Evolutionary conservation across 2,329 filamentous ascomycete species (phyloP).

Genomic region (Blumeriella jaapii): DNA sequence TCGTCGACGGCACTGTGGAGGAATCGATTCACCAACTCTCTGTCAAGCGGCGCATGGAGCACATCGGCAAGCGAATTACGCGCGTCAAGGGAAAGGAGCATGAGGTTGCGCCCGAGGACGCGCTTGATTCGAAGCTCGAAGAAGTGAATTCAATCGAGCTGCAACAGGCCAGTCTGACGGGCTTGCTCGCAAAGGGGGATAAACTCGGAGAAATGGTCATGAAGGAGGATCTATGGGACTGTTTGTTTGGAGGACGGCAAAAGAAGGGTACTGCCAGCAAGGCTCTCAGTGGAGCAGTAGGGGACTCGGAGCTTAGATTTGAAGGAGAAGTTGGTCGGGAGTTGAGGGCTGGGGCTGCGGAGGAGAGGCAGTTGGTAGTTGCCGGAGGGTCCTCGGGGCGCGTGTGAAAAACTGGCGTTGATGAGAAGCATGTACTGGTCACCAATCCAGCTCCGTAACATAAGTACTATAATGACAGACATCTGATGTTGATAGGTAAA

Average conservation of each 20-base stretch:
- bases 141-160: conserved; percentile 77
- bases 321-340: conserved; percentile 21
- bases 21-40: conserved; percentile 85
- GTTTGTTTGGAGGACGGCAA: conserved; percentile 56
- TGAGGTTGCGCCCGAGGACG: conserved; percentile 31
- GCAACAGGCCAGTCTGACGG: conserved; percentile 58
- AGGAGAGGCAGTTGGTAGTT: conserved; percentile 27
- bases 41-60: conserved; percentile 64
- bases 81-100: conserved; percentile 28
- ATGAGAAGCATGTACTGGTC: too few relatives aligned
- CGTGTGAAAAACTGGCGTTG: too few relatives aligned
- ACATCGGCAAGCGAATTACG: conserved; percentile 45
- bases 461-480: too few relatives aligned
- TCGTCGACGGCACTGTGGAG: conserved; percentile 84
- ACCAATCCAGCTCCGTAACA: too few relatives aligned
- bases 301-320: conserved; percentile 8
- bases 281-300: conserved; percentile 5
- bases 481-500: too few relatives aligned
- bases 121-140: conserved; percentile 57
- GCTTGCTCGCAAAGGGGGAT: conserved; percentile 58
- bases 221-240: conserved; percentile 75
- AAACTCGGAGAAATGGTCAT: conserved; percentile 70
- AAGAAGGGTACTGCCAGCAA: conserved; percentile 5
- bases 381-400: too few relatives aligned
- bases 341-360: conserved; percentile 43